Percentiles rank a stretch among this genome's conserved stretches.
Conservation (phyloP, 1,139 yeast species). For the Geotrichum australiense region DNA sequence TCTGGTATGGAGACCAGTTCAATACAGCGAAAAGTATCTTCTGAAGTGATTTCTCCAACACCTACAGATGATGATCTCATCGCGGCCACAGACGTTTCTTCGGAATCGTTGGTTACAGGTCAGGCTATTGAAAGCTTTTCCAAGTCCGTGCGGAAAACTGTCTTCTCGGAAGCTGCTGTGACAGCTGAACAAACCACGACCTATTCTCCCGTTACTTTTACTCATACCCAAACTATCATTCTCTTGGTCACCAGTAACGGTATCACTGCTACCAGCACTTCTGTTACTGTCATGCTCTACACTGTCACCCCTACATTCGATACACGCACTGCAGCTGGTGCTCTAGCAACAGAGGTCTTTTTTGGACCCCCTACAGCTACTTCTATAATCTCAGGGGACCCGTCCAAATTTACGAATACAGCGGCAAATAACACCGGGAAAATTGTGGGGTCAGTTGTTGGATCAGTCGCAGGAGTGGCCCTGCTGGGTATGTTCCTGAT, state of each 20-base stretch:
- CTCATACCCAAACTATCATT: slow-evolving; percentile 16
- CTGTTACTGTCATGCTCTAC: slow-evolving; percentile 9
- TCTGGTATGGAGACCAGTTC: too few relatives aligned
- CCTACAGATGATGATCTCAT: too few relatives aligned
- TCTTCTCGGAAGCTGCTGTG: not conserved
- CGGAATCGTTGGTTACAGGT: too few relatives aligned
- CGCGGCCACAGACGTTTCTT: too few relatives aligned
- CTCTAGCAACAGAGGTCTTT: slow-evolving; percentile 11
- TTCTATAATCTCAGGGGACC: slow-evolving; percentile 9
- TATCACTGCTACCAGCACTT: slow-evolving; percentile 15
- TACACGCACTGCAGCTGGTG: slow-evolving; percentile 12
- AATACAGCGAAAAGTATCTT: too few relatives aligned
- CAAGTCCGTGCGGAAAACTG: not conserved
- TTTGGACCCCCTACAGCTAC: slow-evolving; percentile 11
- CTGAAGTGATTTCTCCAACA: too few relatives aligned
- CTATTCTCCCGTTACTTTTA: slow-evolving; percentile 9
- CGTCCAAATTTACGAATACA: not conserved
- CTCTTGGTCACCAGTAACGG: slow-evolving; percentile 11
- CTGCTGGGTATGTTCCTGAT: slow-evolving; percentile 25
- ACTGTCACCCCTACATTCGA: slow-evolving; percentile 20
- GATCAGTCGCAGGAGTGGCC: slow-evolving; percentile 37
- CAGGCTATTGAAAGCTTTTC: too few relatives aligned
- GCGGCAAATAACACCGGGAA: slow-evolving; percentile 24
- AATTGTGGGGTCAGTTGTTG: slow-evolving; percentile 43
- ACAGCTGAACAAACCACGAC: not conserved